Evolutionary conservation across 305 asterid species (phyloP).

Genomic region (Vinca major): DNA sequence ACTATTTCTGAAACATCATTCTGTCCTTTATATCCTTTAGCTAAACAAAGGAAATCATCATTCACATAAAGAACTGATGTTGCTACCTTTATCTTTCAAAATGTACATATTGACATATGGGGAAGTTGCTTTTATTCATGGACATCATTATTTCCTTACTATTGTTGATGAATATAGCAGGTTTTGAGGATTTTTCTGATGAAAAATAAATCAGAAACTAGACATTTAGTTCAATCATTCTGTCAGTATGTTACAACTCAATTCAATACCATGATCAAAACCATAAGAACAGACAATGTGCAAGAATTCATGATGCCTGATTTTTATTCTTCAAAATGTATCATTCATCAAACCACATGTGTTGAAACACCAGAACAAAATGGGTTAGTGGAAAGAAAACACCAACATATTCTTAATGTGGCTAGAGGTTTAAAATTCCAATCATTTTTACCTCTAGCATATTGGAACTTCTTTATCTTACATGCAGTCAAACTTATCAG

Average conservation of each 20-base stretch:
- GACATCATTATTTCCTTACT: neutral
- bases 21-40: neutral
- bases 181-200: neutral
- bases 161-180: neutral
- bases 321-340: neutral
- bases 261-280: neutral
- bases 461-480: too few species aligned
- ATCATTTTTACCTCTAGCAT: too few species aligned
- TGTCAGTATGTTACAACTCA: neutral
- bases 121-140: neutral
- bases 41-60: neutral
- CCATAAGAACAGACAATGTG: neutral
- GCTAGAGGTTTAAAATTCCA: too few species aligned
- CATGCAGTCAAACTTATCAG: too few species aligned
- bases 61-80: neutral
- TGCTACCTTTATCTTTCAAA: too few species aligned
- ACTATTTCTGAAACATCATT: neutral
- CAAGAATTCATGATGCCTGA: neutral
- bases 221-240: neutral
- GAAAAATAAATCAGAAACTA: neutral
- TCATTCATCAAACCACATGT: neutral
- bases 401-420: too few species aligned
- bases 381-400: neutral
- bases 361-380: neutral
- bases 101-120: neutral